Conservation (phyloP, 148 eudicot species). For the Rhododendron mucronatum region DNA sequence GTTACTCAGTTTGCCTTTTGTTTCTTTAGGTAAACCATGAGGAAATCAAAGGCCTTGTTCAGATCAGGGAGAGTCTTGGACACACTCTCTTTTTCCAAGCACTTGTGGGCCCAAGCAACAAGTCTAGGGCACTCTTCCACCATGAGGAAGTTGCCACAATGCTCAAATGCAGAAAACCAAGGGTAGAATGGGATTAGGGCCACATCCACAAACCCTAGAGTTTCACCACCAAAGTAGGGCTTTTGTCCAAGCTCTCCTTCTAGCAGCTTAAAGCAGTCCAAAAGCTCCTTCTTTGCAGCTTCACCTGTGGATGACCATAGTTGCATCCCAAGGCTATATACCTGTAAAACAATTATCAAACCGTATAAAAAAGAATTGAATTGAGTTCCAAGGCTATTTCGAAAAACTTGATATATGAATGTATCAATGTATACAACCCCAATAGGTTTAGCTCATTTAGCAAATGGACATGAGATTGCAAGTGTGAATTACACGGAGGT, state of each 20-base stretch:
- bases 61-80: constrained; percentile 12
- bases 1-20: background rate
- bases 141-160: constrained; percentile 22
- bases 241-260: constrained; percentile 33
- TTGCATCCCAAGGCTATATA: background rate
- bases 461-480: too few relatives aligned
- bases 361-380: background rate
- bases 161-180: constrained; percentile 21
- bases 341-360: background rate
- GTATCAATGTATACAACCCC: background rate
- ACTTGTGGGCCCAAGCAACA: constrained; percentile 34
- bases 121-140: constrained; percentile 36
- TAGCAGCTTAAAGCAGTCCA: constrained; percentile 23
- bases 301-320: constrained; percentile 15
- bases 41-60: background rate
- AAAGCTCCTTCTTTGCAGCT: constrained; percentile 18
- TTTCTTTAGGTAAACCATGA: background rate
- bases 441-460: too few relatives aligned
- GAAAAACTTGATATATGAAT: too few relatives aligned
- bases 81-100: constrained; percentile 42
- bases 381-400: too few relatives aligned
- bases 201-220: constrained; percentile 38
- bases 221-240: background rate
- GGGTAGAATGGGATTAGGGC: constrained; percentile 27
- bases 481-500: too few relatives aligned